A percentile compares a stretch with the other conserved stretches of the same genome.
phyloP scores from a whole-genome alignment of 169 alveolate species.

The Cryptosporidium meleagridis region DNA sequence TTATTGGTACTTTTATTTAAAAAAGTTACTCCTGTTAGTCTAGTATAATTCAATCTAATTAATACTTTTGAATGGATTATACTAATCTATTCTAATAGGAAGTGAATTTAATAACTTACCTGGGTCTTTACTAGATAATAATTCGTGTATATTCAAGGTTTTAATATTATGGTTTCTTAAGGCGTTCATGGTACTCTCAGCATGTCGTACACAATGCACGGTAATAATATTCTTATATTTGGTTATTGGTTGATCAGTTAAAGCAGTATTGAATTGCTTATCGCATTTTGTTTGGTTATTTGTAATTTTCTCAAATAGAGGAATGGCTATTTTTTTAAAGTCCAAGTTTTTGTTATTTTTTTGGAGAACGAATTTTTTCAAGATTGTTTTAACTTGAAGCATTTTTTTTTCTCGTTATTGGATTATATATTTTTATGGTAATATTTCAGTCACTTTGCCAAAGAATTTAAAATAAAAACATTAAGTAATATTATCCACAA shows the following conservation, averaged over 20 bases:
- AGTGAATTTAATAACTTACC: constrained; percentile 8
- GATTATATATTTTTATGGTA: neutral
- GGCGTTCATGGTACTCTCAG: constrained; percentile 51
- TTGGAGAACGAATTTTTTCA: neutral
- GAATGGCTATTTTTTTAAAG: neutral
- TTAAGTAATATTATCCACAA: neutral
- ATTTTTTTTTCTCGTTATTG: neutral
- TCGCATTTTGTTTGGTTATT: neutral
- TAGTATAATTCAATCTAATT: too few species aligned
- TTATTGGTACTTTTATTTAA: neutral
- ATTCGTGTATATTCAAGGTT: constrained; percentile 1
- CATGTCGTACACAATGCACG: constrained; percentile 34
- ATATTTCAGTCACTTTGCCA: neutral
- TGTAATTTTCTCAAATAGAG: neutral
- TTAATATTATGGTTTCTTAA: constrained; percentile 20
- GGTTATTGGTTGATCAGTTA: neutral
- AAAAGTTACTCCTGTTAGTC: neutral
- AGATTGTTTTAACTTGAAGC: neutral
- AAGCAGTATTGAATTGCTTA: neutral
- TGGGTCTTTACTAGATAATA: constrained; percentile 12
- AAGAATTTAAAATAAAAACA: neutral
- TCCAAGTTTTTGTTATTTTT: neutral
- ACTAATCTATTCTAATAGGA: neutral
- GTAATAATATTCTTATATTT: constrained; percentile 7
- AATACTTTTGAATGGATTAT: neutral